Evolutionary conservation across 805 yeast genomes (phyloP), one percentile per base, ranked within the genome.

Genomic region (Ogataea paraovalis): DNA sequence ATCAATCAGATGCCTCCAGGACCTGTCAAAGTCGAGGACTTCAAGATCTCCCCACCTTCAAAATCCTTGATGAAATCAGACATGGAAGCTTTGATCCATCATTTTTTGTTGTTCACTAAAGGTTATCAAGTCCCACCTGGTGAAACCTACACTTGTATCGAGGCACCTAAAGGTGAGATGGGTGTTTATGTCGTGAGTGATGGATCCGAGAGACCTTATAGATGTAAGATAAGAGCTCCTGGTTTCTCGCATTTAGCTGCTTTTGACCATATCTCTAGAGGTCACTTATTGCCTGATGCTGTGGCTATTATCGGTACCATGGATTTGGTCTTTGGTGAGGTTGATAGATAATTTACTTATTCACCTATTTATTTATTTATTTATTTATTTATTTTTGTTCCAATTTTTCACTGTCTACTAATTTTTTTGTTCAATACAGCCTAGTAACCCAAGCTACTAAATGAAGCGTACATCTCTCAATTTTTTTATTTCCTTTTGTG

Each of bases 111-210:
- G 57, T 88, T 83, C 75, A 85, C 96, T 47, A 88, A 88, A 75
- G 96, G 96, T 57, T 87, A 81, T 67, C 82, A 83, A 33, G 96
- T 88, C 39, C 96, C 96, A 40, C 85, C 82, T 46, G 96, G 96
- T 62, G 96, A 88, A 72, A 85, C 96, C 10, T 88, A 88, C 67
- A 86, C 94, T 43, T 92, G 87, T 48, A 87, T 88, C 57, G 96
- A 88, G 73, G 96, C 96, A 21, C 96, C 96, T 66, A 88, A 88
- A 79, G 96, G 96, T 66, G 96, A 88, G 71, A 86, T 88, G 94
- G 96, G 87, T 51, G 95, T 87, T 47, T 88, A 83, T 63, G 83
- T 88, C 44, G 95, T 88, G 47, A 81, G 90, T 56, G 96, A 88
- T 71, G 96, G 96, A 47, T 70, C 85, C 49, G 96, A 88, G 73